phyloP scores from a whole-genome alignment of 768 basidiomycete genomes.

The Termitomyces sp. region DNA sequence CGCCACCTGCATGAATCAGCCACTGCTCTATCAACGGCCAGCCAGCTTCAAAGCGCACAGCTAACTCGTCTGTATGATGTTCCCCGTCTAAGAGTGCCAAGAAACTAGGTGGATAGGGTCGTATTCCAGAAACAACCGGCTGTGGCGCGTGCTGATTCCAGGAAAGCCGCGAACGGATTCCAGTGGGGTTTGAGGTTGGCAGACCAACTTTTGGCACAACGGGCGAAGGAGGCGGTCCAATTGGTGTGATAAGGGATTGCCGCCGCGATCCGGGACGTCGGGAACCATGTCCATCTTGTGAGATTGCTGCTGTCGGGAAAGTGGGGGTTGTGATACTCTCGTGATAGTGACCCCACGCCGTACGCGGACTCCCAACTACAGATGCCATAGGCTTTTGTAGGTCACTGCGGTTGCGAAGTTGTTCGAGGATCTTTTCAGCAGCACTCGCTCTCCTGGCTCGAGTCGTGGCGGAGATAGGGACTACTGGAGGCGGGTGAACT shows the following conservation, averaged over 20 bases:
- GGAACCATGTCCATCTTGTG: constrained; percentile 13
- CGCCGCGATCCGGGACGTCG: constrained; percentile 31
- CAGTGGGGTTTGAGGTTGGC: constrained; percentile 5
- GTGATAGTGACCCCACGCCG: constrained; percentile 43
- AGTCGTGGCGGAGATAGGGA: constrained; percentile 28
- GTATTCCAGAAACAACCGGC: constrained; percentile 9
- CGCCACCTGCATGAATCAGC: constrained; percentile 57
- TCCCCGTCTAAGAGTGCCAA: constrained; percentile 73
- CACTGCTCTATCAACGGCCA: constrained; percentile 80
- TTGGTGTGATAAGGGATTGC: constrained; percentile 34
- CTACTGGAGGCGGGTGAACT: constrained; percentile 10
- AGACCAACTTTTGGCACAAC: constrained; percentile 43
- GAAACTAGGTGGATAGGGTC: constrained; percentile 53
- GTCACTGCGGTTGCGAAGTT: constrained; percentile 48
- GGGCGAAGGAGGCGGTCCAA: constrained; percentile 46
- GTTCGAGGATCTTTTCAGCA: constrained; percentile 66
- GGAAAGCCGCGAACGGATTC: constrained; percentile 10
- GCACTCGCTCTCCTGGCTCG: constrained; percentile 54
- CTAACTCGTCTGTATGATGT: constrained; percentile 90
- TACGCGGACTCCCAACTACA: constrained; percentile 30
- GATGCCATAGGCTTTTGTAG: constrained; percentile 37
- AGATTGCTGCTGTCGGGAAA: constrained; percentile 6
- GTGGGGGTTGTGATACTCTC: constrained; percentile 15
- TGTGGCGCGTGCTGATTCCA: constrained; percentile 18
- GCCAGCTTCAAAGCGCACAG: constrained; percentile 73